Percentiles rank a stretch among this genome's conserved stretches.
phyloP scores from a whole-genome alignment of 164 flowering plant genomes.

The Chimonanthus salicifolius region DNA sequence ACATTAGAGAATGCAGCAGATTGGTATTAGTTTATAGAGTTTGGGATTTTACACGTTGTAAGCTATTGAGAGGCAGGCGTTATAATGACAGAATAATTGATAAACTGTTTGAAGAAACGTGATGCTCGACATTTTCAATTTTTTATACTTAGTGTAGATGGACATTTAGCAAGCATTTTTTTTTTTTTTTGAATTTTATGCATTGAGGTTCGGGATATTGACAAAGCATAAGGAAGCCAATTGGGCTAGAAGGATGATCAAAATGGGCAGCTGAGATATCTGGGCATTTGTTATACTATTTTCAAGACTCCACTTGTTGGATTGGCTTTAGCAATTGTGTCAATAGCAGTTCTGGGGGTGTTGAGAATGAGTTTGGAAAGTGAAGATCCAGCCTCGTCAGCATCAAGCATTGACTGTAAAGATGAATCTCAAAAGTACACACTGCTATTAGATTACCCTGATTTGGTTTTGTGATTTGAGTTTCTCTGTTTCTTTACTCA shows the following conservation, averaged over 20 bases:
- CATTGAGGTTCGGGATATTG: background rate
- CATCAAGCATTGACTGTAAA: constrained; percentile 15
- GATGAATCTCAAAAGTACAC: constrained; percentile 35
- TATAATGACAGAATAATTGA: background rate
- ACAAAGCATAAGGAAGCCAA: background rate
- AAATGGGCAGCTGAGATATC: background rate
- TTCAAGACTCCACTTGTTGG: background rate
- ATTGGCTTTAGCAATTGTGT: background rate
- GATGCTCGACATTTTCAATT: background rate
- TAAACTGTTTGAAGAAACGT: background rate
- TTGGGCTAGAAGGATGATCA: background rate
- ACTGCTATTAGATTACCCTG: background rate
- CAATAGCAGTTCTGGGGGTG: background rate
- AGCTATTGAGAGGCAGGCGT: constrained; percentile 4
- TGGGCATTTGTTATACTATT: background rate
- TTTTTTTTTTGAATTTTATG: background rate
- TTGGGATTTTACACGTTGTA: background rate
- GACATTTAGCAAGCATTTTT: background rate
- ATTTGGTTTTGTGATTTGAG: constrained; percentile 4
- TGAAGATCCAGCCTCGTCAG: constrained; percentile 23
- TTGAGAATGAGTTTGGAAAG: constrained; percentile 45
- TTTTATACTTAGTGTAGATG: background rate
- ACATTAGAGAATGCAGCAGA: background rate
- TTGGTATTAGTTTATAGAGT: constrained; percentile 3
- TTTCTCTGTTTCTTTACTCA: background rate